Evolutionary conservation across 2,329 filamentous ascomycete genomes (phyloP).

Genomic region (Fusarium nematophilum): DNA sequence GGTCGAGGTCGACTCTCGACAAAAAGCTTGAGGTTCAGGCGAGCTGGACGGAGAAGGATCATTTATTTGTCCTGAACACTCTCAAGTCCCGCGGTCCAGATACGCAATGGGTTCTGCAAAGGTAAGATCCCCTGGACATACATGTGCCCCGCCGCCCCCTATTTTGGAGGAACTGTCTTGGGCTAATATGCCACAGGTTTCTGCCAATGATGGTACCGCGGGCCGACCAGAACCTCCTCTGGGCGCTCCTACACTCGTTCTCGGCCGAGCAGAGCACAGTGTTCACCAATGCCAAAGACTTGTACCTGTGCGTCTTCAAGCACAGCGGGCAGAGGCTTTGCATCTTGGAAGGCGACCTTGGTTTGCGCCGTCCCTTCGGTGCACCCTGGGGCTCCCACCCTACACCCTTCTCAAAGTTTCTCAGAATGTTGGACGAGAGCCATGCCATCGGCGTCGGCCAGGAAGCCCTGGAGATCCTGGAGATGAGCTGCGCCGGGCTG

Average conservation of each 20-base stretch:
- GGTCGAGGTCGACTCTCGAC: not conserved
- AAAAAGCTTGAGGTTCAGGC: conserved; percentile 7
- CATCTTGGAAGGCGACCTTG: not conserved
- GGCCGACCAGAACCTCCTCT: not conserved
- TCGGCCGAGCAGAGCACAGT: not conserved
- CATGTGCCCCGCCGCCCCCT: too few relatives aligned
- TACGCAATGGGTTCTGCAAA: conserved; percentile 9
- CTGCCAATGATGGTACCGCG: conserved; percentile 1
- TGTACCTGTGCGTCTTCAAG: conserved; percentile 2
- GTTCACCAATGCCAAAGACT: not conserved
- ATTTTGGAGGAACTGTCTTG: not conserved
- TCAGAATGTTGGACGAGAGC: not conserved
- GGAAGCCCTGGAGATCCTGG: conserved; percentile 1
- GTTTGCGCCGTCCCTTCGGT: not conserved
- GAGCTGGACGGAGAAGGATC: not conserved
- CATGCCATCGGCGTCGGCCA: not conserved
- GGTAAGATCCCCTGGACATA: not conserved
- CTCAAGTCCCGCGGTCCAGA: not conserved
- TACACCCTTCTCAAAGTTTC: not conserved
- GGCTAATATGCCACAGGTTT: conserved; percentile 6
- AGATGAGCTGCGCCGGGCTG: conserved; percentile 8
- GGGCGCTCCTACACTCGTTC: not conserved
- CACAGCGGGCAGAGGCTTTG: not conserved
- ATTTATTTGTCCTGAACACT: not conserved
- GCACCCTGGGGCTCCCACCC: not conserved